Evolutionary conservation across 257 asterid species (phyloP), one percentile per base, ranked within the genome.

Genomic region (Solanum medicagineum): DNA sequence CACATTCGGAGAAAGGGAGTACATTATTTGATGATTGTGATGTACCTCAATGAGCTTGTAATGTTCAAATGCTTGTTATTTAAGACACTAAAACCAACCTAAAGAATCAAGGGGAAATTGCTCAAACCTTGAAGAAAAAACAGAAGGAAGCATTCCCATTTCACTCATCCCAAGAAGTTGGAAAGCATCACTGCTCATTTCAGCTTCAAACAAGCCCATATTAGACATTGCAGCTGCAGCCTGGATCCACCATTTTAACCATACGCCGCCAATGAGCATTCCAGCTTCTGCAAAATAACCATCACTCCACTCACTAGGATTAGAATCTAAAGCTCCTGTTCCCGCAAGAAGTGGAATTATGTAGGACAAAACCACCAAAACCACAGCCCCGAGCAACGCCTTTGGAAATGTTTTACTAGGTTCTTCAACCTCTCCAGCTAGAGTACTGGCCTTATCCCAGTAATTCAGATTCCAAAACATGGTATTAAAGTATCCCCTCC

Each of bases 161-260:
- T 96, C 94, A 20, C 98, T 93, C 99, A 96, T 96, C 32, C 99
- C 98, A 62, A 95, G 89, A 81, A 96, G 98, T 89, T 93, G 99
- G 85, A 89, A 96, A 2, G 97, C 91, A 87, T 96, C 99, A 71
- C 95, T 90, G 83, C 98, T 95, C 99, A 95, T 95, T 81, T 95
- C 99, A 66, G 98, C 99, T 85, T 93, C 97, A 82, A 95, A 95
- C 88, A 96, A 45, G 17, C 99, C 99, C 95, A 94, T 85, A 60
- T 96, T 96, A 10, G 99, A 96, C 95, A 96, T 88, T 0, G 98
- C 98, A 36, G 99, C 91, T 1, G 98, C 99, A 2, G 90, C 93
- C 82, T 96, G 99, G 16, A 96, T 94, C 99, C 99, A 96, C 98
- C 98, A 96, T 69, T 93, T 96, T 45, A 96, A 85, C 99, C 99